Conservation (phyloP, 345 rosid genomes). For the Melaleuca alternifolia region DNA sequence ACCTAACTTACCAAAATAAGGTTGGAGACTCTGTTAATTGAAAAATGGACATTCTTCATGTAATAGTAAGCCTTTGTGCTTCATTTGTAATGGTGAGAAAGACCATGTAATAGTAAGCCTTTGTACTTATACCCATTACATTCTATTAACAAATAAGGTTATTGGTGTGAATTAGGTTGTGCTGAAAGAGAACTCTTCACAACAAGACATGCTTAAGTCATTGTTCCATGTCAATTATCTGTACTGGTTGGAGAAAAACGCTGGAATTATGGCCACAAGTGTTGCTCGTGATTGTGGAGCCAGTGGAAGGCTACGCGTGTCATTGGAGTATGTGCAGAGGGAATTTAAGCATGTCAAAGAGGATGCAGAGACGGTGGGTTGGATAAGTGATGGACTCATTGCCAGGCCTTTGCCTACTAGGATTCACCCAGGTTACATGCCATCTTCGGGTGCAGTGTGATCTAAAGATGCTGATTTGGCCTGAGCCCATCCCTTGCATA, state of each 20-base stretch:
- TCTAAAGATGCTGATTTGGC: not conserved
- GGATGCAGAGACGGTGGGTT: conserved; percentile 65
- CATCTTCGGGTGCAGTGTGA: conserved; percentile 9
- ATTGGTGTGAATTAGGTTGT: conserved; percentile 46
- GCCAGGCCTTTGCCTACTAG: conserved; percentile 77
- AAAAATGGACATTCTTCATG: not conserved
- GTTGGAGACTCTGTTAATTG: not conserved
- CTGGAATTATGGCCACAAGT: conserved; percentile 60
- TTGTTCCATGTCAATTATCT: conserved; percentile 84
- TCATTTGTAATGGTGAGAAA: not conserved
- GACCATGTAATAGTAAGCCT: not conserved
- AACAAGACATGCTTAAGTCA: conserved; percentile 91
- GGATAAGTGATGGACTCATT: conserved; percentile 80
- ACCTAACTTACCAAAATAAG: not conserved
- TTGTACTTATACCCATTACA: not conserved
- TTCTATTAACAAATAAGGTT: not conserved
- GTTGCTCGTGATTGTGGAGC: conserved; percentile 51
- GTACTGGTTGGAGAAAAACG: conserved; percentile 92
- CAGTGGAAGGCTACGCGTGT: conserved; percentile 70
- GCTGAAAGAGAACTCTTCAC: conserved; percentile 68
- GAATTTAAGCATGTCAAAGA: conserved; percentile 74
- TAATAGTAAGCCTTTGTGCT: not conserved
- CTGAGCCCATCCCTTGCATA: not conserved
- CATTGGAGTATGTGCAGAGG: conserved; percentile 71
- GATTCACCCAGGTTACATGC: conserved; percentile 25